Conservation (phyloP, 345 rosid genomes). For the Diplotaxis tenuifolia region DNA sequence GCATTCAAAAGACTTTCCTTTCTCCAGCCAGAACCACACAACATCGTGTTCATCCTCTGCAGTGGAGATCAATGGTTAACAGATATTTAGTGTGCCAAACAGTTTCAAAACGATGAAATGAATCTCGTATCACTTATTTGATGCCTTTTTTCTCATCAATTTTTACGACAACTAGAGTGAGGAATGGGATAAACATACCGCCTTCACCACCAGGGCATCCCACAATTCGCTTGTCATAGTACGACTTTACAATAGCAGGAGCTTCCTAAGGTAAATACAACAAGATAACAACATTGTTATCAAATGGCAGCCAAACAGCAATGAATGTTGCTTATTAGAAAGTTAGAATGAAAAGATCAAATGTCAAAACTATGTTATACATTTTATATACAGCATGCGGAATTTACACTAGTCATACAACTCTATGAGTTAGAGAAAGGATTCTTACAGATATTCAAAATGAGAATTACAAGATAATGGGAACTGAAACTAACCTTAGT, state of each 20-base stretch:
- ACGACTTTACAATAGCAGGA: constrained; percentile 54
- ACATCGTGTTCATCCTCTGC: constrained; percentile 96
- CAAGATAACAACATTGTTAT: background rate
- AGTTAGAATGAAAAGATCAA: too few species aligned
- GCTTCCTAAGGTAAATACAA: constrained; percentile 37
- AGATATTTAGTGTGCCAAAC: background rate
- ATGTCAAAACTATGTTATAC: background rate
- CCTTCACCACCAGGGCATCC: constrained; percentile 73
- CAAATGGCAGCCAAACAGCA: background rate
- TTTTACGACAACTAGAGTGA: too few species aligned
- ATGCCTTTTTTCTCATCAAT: too few species aligned
- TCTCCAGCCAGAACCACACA: constrained; percentile 97
- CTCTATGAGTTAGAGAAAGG: too few species aligned
- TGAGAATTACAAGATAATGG: background rate
- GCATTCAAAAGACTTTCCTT: constrained; percentile 79
- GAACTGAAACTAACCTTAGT: constrained; percentile 64
- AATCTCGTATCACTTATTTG: background rate
- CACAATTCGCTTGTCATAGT: constrained; percentile 57
- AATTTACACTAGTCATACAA: background rate
- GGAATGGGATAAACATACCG: constrained; percentile 36
- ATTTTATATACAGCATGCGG: background rate
- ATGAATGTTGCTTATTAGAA: background rate
- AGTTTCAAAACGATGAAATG: background rate
- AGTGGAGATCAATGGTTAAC: background rate
- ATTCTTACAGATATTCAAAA: too few species aligned